Percentiles rank a stretch among this genome's conserved stretches.
Evolutionary conservation across 345 rosid genomes (phyloP).

Genomic region (Erysimum cheiranthoides): DNA sequence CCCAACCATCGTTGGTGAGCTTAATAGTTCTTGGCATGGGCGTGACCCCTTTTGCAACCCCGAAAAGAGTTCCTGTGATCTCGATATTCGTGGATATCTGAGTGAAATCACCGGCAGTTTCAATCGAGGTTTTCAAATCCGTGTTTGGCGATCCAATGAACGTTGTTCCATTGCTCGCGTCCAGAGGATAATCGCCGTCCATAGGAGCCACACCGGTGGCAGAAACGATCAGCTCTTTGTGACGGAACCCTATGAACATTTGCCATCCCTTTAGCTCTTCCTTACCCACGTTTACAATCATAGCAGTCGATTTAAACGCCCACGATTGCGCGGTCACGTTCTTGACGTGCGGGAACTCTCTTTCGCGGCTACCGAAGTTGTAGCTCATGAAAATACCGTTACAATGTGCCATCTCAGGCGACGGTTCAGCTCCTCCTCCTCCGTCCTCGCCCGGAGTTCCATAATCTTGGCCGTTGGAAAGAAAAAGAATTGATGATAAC

Average conservation of each 20-base stretch:
- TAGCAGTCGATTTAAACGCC: slow-evolving; percentile 72
- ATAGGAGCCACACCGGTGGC: slow-evolving; percentile 55
- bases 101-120: slow-evolving; percentile 77
- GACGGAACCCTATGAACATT: slow-evolving; percentile 73
- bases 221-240: slow-evolving; percentile 69
- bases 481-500: slow-evolving; percentile 18
- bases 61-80: slow-evolving; percentile 77
- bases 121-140: slow-evolving; percentile 77
- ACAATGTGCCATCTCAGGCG: slow-evolving; percentile 63
- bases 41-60: slow-evolving; percentile 51
- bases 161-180: slow-evolving; percentile 73
- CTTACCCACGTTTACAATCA: slow-evolving; percentile 64
- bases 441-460: slow-evolving; percentile 34
- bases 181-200: slow-evolving; percentile 71
- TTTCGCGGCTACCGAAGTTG: slow-evolving; percentile 58
- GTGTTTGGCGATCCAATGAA: slow-evolving; percentile 59
- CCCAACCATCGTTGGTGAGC: slow-evolving; percentile 69
- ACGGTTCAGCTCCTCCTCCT: slow-evolving; percentile 49
- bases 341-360: slow-evolving; percentile 68
- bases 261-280: slow-evolving; percentile 80
- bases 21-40: slow-evolving; percentile 79
- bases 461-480: slow-evolving; percentile 61
- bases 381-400: slow-evolving; percentile 77
- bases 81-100: slow-evolving; percentile 69
- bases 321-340: slow-evolving; percentile 86